These are phyloP conservation scores for Aspergillus olivimuriae DNA, from an alignment of 495 filamentous ascomycete species.

Conservation along the genomic window DNA sequence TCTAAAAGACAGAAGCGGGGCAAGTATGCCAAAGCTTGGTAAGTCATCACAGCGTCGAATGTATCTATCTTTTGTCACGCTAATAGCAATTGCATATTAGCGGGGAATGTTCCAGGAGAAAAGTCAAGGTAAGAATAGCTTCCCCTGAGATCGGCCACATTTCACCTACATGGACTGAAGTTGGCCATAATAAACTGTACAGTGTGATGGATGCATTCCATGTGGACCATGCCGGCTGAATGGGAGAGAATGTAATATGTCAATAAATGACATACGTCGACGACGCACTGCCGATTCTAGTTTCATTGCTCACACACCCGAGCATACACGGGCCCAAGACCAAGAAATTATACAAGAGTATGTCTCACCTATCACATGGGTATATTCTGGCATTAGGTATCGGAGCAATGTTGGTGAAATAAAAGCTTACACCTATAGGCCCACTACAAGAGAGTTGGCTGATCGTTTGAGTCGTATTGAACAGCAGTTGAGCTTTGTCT, in stretches of 20 bases:
- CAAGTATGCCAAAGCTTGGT: neutral
- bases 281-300: too few species aligned
- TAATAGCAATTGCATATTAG: neutral
- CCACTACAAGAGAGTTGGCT: constrained; percentile 1
- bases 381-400: too few species aligned
- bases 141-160: neutral
- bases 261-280: constrained; percentile 21
- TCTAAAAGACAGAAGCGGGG: neutral
- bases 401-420: too few species aligned
- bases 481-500: constrained; percentile 4
- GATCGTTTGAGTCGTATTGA: constrained; percentile 10
- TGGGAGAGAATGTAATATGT: constrained; percentile 8
- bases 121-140: neutral
- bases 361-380: too few species aligned
- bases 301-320: too few species aligned
- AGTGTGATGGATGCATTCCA: constrained; percentile 22
- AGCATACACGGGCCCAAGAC: too few species aligned
- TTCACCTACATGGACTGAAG: neutral
- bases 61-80: neutral
- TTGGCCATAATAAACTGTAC: neutral
- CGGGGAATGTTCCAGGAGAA: neutral
- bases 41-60: neutral
- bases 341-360: too few species aligned
- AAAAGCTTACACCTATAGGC: too few species aligned
- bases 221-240: constrained; percentile 15